Base-by-base conservation (phyloP, 768 basidiomycete species). In the Mycena galericulata region DNA sequence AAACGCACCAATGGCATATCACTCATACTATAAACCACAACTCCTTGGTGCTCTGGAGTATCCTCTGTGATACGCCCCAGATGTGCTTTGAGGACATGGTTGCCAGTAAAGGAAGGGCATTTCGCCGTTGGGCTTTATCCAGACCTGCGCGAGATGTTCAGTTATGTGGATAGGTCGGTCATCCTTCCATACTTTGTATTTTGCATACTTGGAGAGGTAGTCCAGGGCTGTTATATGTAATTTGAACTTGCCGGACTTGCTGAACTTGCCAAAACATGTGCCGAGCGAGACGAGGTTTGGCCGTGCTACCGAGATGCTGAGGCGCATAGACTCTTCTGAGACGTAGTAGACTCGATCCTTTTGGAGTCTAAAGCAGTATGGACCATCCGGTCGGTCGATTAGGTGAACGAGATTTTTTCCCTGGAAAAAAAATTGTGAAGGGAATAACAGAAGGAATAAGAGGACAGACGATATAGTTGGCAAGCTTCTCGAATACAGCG, bases 71-170 rank as follows among this genome's bases (percentile, higher is more conserved):
- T 98, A 67, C 97, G 88, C 20, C 98, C 98, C n/a, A 99, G 85
- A 80, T 99, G 98, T 11, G 98, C 98, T 81, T 99, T 99, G 70
- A 98, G 89, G 66, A 99, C 92, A 82, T 99, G 97, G 77, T 99
- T 99, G 63, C 98, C 98, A n/a, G 76, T 99, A 99, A 40, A 99
- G 83, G 86, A 97, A 99, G 1, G 98, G 98, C 92, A 99, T 97
- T 82, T 99, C 98, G 75, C 98, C 98, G 72, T 99, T 97, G 27
- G 97, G 92, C 80, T 99, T 99, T 78, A 99, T 96, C 98, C 98
- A 99, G 20, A 99, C 89, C 97, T 98, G 67, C 5, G 34, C 57
- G 26, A 45, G 20, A 36, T 36, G 26, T 64, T 15, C 38, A 64
- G 45, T 22, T 30, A 27, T 34, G 43, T 14, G 34, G 29, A 65